Evolutionary conservation across 306 rosid species (phyloP), one percentile per base, ranked within the genome.

Genomic region (Corylus avellana): DNA sequence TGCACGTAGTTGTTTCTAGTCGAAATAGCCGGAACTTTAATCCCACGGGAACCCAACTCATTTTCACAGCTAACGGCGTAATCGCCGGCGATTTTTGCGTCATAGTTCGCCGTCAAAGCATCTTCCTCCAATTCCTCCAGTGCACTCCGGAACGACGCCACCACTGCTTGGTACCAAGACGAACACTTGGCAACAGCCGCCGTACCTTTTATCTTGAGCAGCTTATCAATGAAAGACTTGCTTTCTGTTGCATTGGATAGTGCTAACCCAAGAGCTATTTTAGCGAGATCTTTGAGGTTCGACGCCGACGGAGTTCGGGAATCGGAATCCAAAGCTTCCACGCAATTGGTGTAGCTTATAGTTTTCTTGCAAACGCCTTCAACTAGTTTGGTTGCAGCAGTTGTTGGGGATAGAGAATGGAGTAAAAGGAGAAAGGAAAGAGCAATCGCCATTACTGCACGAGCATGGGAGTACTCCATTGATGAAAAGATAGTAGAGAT

Each of bases 41-140:
- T 29, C 37, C 79, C 42, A 7, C 5, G 7, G 3, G 18, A 37
- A 20, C 9, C 39, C 76, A 78, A 20, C 0, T 18, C 73, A 57
- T 47, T 50, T 12, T 74, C 82, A 35, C 83, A 83, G 0, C 1
- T 1, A 69, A 7, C 10, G 7, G 75, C 76, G 25, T 18, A 20
- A 3, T 35, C 77, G 10, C n/a, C 77, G 0, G 79, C 83, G 6
- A 59, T 5, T 57, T 13, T 57, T 6, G 17, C 35, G 16, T 74
- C 83, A 25, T 83, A 82, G 56, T 73, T 74, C 3, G 82, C 82
- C 6, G 73, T 46, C 56, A 18, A 0, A 7, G 70, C 27, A 27
- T 78, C 79, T 32, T 73, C 82, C 1, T 74, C 48, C 1, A 82
- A 8, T 55, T 78, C 82, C 0, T 0, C 5, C 6, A 32, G 27